A percentile compares a stretch with the other conserved stretches of the same genome.
phyloP scores from a whole-genome alignment of 2,329 filamentous ascomycete genomes.

The Colletotrichum eremochloae region DNA sequence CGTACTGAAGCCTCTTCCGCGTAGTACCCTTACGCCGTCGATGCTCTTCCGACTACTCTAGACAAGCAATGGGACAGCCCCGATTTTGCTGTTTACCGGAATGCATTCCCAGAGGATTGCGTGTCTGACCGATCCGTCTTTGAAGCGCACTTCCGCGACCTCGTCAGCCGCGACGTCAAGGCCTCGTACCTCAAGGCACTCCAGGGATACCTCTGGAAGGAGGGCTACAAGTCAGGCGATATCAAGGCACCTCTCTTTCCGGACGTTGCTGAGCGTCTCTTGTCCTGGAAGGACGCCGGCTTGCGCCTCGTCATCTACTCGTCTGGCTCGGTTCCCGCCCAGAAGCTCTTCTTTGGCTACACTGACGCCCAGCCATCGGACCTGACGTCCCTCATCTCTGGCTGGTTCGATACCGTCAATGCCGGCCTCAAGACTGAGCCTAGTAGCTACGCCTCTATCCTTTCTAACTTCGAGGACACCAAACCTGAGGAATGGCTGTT shows the following conservation, averaged over 20 bases:
- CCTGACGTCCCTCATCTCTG: conserved; percentile 69
- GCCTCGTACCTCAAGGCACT: conserved; percentile 82
- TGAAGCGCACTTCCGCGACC: conserved; percentile 75
- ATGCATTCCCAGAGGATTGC: conserved; percentile 77
- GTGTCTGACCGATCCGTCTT: conserved; percentile 70
- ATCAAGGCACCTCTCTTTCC: conserved; percentile 80
- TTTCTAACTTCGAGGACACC: conserved; percentile 61
- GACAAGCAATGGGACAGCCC: conserved; percentile 75
- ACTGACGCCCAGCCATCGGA: conserved; percentile 71
- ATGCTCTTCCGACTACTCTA: conserved; percentile 74
- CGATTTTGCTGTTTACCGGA: conserved; percentile 75
- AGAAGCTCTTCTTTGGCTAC: conserved; percentile 83
- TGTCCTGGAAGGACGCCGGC: conserved; percentile 68
- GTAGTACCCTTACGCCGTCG: conserved; percentile 83
- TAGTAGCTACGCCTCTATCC: conserved; percentile 77
- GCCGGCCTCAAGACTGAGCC: conserved; percentile 79
- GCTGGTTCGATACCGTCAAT: conserved; percentile 85
- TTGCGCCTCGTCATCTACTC: conserved; percentile 82
- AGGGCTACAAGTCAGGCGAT: conserved; percentile 77
- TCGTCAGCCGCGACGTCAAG: conserved; percentile 81
- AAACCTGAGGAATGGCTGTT: conserved; percentile 75
- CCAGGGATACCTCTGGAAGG: conserved; percentile 83
- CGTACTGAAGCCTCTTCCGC: conserved; percentile 18
- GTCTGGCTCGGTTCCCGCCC: conserved; percentile 83
- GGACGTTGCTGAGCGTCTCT: conserved; percentile 77